A percentile compares a stretch with the other conserved stretches of the same genome.
Conservation (phyloP, 2,329 filamentous ascomycete species). For the Metarhizium brunneum region DNA sequence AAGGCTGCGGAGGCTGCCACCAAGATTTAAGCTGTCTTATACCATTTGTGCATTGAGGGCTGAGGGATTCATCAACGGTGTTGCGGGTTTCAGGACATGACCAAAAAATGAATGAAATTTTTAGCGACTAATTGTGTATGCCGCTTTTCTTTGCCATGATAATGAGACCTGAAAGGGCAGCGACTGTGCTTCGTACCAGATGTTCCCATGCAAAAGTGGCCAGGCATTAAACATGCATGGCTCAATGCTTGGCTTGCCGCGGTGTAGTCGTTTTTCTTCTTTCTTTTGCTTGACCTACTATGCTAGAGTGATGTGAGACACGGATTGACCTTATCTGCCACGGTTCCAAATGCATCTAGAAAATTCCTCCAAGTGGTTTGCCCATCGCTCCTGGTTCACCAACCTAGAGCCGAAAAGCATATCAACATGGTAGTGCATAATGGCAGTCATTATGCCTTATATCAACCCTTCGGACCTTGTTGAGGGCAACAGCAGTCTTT, state of each 20-base stretch:
- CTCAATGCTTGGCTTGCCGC: not conserved
- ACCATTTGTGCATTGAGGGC: conserved; percentile 29
- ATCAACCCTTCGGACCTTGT: too few species aligned
- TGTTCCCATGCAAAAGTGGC: not conserved
- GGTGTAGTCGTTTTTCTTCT: too few species aligned
- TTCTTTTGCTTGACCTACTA: too few species aligned
- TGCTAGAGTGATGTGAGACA: too few species aligned
- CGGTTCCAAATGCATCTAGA: too few species aligned
- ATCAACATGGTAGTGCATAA: too few species aligned
- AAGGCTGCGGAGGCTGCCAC: conserved; percentile 91
- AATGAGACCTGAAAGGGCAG: not conserved
- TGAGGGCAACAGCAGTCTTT: too few species aligned
- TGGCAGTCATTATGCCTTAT: too few species aligned
- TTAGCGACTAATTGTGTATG: conserved; percentile 21
- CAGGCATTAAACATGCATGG: not conserved
- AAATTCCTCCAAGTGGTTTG: too few species aligned
- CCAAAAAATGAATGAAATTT: conserved; percentile 31
- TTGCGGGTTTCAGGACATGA: conserved; percentile 32
- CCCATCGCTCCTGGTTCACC: too few species aligned
- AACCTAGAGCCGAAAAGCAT: too few species aligned
- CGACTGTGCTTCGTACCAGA: not conserved
- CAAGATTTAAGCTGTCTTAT: conserved; percentile 72
- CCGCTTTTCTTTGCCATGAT: conserved; percentile 8
- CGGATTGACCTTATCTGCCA: too few species aligned
- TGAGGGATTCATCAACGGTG: conserved; percentile 26